Conservation (phyloP, 2,329 filamentous ascomycete genomes). For the Laburnicola sp. region DNA sequence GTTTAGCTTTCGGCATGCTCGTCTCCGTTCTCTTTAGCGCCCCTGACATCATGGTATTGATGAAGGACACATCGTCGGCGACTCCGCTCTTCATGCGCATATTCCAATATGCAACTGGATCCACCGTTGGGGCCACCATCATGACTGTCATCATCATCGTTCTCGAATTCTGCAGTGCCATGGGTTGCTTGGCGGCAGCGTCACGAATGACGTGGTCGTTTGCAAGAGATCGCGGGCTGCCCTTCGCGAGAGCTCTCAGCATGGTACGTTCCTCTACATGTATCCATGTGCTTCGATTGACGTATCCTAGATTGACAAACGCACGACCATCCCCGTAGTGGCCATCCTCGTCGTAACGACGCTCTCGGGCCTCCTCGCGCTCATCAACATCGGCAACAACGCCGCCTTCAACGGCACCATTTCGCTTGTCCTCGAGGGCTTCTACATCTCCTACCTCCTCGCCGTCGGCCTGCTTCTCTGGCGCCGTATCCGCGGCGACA, state of each 20-base stretch:
- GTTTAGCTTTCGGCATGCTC: conserved; percentile 46
- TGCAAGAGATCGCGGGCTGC: conserved; percentile 49
- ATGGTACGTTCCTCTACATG: conserved; percentile 25
- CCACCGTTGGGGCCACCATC: conserved; percentile 49
- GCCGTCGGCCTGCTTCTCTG: conserved; percentile 40
- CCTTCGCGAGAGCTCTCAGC: conserved; percentile 39
- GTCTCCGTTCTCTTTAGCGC: conserved; percentile 49
- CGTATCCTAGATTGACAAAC: conserved; percentile 35
- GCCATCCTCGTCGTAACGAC: conserved; percentile 52
- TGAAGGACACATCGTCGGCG: conserved; percentile 19
- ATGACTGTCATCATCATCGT: conserved; percentile 52
- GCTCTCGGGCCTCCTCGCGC: conserved; percentile 50
- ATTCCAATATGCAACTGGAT: conserved; percentile 45
- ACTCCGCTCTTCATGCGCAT: conserved; percentile 56
- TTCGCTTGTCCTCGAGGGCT: conserved; percentile 41
- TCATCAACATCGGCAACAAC: conserved; percentile 58
- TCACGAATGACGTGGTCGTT: conserved; percentile 51
- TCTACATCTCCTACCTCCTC: conserved; percentile 43
- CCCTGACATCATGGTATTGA: conserved; percentile 29
- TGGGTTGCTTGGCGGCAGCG: conserved; percentile 48
- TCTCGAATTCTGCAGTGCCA: conserved; percentile 47
- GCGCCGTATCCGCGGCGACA: conserved; percentile 40
- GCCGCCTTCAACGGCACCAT: conserved; percentile 43
- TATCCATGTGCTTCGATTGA: conserved; percentile 9
- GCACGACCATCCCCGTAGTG: conserved; percentile 49